Conservation (phyloP, 768 basidiomycete species). For the Rhodocollybia butyracea region DNA sequence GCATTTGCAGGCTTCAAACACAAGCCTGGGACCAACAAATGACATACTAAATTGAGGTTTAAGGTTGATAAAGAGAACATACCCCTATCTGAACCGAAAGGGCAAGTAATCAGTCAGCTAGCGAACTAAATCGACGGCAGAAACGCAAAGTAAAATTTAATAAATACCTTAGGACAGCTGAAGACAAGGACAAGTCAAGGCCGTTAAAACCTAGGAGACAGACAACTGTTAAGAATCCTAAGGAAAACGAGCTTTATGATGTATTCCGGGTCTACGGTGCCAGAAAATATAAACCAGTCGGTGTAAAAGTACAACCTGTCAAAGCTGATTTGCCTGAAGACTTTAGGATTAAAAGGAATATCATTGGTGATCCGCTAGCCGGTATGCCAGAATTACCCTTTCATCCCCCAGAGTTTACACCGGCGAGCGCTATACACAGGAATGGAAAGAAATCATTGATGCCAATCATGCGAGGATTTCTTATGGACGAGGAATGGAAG, state of each 20-base stretch:
- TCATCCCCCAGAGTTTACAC: constrained; percentile 12
- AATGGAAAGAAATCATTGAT: constrained; percentile 13
- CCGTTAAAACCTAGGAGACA: background rate
- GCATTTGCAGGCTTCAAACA: no score
- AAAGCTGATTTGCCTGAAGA: constrained; percentile 12
- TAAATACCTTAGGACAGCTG: no score
- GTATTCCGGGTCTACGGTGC: background rate
- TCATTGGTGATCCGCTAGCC: constrained; percentile 17
- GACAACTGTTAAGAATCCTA: background rate
- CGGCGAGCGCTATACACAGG: constrained; percentile 18
- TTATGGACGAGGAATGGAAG: constrained; percentile 28
- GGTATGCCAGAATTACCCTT: constrained; percentile 9
- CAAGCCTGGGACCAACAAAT: no score
- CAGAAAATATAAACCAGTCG: constrained; percentile 19
- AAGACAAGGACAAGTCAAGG: background rate
- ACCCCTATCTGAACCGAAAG: no score
- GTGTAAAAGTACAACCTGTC: constrained; percentile 13
- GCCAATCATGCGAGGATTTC: constrained; percentile 18
- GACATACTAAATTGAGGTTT: no score
- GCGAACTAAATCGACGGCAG: no score
- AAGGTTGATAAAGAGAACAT: no score
- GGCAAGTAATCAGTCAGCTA: no score
- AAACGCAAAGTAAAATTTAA: no score
- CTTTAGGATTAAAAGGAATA: constrained; percentile 16
- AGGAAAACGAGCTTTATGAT: background rate